phyloP scores from a whole-genome alignment of 1,284 basidiomycete genomes.

The Chondrostereum purpureum region DNA sequence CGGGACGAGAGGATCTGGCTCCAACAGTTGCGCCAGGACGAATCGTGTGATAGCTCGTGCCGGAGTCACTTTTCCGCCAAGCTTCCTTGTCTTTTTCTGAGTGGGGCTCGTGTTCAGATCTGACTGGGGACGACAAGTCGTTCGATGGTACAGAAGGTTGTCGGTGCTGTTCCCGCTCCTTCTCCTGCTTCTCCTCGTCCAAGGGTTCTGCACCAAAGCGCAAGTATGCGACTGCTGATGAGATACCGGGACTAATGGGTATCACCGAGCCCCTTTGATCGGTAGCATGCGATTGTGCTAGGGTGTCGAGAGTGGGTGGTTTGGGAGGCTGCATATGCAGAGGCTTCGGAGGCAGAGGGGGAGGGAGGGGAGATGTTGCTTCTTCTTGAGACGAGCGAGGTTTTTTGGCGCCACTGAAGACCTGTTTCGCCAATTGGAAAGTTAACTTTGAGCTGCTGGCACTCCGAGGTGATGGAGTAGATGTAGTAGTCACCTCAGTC shows the following conservation, averaged over 20 bases:
- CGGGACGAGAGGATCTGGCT: slow-evolving; percentile 54
- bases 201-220: slow-evolving; percentile 24
- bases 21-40: slow-evolving; percentile 44
- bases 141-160: slow-evolving; percentile 10
- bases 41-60: slow-evolving; percentile 64
- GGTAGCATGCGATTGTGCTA: slow-evolving; percentile 17
- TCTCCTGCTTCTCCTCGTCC: slow-evolving; percentile 12
- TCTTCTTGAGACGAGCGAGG: slow-evolving; percentile 10
- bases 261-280: slow-evolving; percentile 35
- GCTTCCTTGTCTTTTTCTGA: slow-evolving; percentile 45
- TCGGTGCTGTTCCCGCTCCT: slow-evolving; percentile 18
- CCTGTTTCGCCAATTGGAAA: slow-evolving; percentile 34
- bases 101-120: slow-evolving; percentile 13
- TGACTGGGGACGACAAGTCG: slow-evolving; percentile 8
- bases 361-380: slow-evolving; percentile 17
- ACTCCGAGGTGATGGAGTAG: slow-evolving; percentile 17
- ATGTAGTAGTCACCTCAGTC: slow-evolving; percentile 17
- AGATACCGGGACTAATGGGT: slow-evolving; percentile 40
- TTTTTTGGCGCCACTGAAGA: slow-evolving; percentile 29
- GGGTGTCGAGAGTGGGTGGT: slow-evolving; percentile 10
- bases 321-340: slow-evolving; percentile 13
- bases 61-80: slow-evolving; percentile 71
- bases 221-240: slow-evolving; percentile 40
- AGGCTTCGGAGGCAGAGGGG: slow-evolving; percentile 22
- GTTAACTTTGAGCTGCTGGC: slow-evolving; percentile 23